These are phyloP conservation scores for Platismatia glauca DNA, from an alignment of 495 filamentous ascomycete species.

Conservation along the genomic window DNA sequence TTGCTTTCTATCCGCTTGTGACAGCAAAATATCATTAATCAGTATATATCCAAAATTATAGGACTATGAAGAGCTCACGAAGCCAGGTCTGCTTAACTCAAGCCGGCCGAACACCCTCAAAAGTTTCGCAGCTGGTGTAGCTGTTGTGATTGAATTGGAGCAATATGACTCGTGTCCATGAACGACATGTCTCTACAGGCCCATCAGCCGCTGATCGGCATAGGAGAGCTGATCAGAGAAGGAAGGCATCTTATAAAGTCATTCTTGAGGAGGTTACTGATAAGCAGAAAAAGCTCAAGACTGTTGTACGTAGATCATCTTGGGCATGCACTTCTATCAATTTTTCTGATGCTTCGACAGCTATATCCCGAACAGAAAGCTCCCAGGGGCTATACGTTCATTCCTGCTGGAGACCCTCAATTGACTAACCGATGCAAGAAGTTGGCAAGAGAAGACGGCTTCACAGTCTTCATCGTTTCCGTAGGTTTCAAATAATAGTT, in stretches of 20 bases:
- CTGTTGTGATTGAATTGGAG: not conserved
- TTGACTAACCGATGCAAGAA: conserved; percentile 75
- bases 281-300: conserved; percentile 51
- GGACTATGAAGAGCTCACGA: not conserved
- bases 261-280: conserved; percentile 49
- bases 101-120: not conserved
- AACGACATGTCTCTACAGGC: conserved; percentile 17
- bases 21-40: not conserved
- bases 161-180: conserved; percentile 16
- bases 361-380: conserved; percentile 45
- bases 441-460: conserved; percentile 55
- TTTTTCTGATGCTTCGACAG: conserved; percentile 29
- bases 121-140: not conserved
- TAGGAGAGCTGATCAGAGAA: conserved; percentile 22
- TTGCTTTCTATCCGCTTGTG: not conserved
- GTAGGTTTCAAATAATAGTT: conserved; percentile 34
- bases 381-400: conserved; percentile 73
- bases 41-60: not conserved
- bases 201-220: conserved; percentile 19
- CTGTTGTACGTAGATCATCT: conserved; percentile 41
- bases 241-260: conserved; percentile 47
- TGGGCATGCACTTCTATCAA: not conserved
- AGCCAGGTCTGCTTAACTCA: not conserved
- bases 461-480: conserved; percentile 70
- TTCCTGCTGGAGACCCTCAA: conserved; percentile 70